Percentiles rank a stretch among this genome's conserved stretches.
These are phyloP conservation scores for Suillus subaureus DNA, from an alignment of 768 basidiomycete genomes.

Conservation along the genomic window DNA sequence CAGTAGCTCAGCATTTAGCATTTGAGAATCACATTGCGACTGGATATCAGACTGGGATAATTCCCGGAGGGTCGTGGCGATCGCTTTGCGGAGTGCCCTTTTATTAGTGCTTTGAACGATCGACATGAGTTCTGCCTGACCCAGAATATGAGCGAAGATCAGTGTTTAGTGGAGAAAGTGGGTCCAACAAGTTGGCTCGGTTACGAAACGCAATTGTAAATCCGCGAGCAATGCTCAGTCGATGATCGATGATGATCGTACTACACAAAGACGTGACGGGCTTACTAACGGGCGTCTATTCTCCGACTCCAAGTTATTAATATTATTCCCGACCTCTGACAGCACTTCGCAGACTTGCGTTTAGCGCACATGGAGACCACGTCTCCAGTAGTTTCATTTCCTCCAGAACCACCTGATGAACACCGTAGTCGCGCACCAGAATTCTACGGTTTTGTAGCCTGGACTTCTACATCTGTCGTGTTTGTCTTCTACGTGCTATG, in stretches of 20 bases:
- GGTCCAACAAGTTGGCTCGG: conserved; percentile 19
- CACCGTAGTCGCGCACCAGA: conserved; percentile 74
- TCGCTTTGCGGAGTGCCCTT: conserved; percentile 51
- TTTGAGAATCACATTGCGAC: conserved; percentile 54
- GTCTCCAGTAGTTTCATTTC: conserved; percentile 48
- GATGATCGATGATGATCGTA: background rate
- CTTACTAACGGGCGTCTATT: background rate
- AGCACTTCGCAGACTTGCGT: background rate
- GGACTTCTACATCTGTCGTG: conserved; percentile 72
- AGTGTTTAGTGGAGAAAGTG: background rate
- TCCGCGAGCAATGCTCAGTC: conserved; percentile 10
- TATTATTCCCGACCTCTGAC: background rate
- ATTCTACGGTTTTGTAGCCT: conserved; percentile 90
- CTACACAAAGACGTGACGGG: conserved; percentile 13
- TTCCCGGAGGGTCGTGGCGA: conserved; percentile 46
- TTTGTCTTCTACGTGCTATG: conserved; percentile 77
- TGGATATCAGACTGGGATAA: conserved; percentile 49
- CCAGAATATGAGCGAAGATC: conserved; percentile 5
- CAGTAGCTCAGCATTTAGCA: conserved; percentile 6
- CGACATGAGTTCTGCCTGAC: conserved; percentile 23
- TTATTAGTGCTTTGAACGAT: conserved; percentile 48
- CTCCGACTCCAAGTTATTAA: background rate
- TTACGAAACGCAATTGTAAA: conserved; percentile 7
- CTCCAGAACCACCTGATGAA: conserved; percentile 42
- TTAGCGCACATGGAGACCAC: conserved; percentile 34